phyloP scores from a whole-genome alignment of 495 filamentous ascomycete species.

The Eremomyces bilateralis region DNA sequence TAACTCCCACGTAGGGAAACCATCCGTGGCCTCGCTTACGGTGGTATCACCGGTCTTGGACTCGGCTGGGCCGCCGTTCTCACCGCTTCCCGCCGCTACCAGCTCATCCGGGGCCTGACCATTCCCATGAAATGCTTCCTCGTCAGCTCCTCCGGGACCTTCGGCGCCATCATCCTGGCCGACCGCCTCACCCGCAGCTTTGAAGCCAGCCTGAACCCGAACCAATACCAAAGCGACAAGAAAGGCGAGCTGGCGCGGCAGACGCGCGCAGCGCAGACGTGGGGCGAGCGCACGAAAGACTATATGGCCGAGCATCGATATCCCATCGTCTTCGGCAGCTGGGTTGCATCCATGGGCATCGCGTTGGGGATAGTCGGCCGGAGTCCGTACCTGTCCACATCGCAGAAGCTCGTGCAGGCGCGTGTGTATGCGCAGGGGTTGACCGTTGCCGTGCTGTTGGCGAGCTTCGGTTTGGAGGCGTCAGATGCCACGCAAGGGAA shows the following conservation, averaged over 20 bases:
- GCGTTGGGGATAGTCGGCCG: conserved; percentile 57
- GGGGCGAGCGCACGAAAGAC: conserved; percentile 30
- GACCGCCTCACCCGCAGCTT: conserved; percentile 56
- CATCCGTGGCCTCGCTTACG: conserved; percentile 54
- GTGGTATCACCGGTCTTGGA: conserved; percentile 40
- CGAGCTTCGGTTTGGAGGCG: conserved; percentile 76
- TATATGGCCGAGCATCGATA: conserved; percentile 69
- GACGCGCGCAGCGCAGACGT: conserved; percentile 29
- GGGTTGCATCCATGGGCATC: conserved; percentile 63
- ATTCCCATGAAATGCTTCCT: conserved; percentile 81
- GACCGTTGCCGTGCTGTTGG: conserved; percentile 72
- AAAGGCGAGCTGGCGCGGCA: conserved; percentile 27
- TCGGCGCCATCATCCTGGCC: conserved; percentile 62
- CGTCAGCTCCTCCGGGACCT: conserved; percentile 60
- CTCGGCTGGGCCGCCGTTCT: conserved; percentile 40
- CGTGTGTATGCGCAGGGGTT: conserved; percentile 95
- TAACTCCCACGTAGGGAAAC: too few relatives aligned
- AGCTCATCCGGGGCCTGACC: conserved; percentile 55
- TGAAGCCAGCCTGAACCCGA: conserved; percentile 46
- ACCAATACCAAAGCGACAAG: conserved; percentile 39
- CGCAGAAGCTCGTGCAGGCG: conserved; percentile 92
- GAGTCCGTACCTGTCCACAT: conserved; percentile 48
- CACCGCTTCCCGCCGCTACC: conserved; percentile 38
- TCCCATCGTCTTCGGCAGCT: conserved; percentile 63
- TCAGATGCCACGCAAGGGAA: conserved; percentile 53